Evolutionary conservation across 805 yeast species (phyloP).

Genomic region (Tetrapisispora iriomotensis): DNA sequence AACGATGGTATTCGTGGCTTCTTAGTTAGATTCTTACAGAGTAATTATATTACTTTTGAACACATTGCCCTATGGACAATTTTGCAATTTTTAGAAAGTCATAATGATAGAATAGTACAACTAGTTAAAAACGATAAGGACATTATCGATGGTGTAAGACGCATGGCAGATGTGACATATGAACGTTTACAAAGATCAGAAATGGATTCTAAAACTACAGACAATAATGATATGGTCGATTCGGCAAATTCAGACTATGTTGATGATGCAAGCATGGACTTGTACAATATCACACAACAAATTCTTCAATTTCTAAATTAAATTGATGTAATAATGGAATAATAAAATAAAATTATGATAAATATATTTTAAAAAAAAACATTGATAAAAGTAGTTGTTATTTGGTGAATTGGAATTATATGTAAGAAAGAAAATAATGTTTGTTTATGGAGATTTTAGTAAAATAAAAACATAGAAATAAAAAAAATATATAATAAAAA

Average conservation of each 20-base stretch:
- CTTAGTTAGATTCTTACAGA: conserved; percentile 64
- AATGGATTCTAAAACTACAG: conserved; percentile 12
- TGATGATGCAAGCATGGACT: conserved; percentile 56
- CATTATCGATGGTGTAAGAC: conserved; percentile 45
- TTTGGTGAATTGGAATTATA: too few species aligned
- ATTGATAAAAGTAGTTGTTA: too few species aligned
- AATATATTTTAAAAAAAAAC: background rate
- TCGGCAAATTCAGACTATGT: conserved; percentile 31
- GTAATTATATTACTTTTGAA: conserved; percentile 88
- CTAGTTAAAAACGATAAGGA: conserved; percentile 47
- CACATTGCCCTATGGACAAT: conserved; percentile 98
- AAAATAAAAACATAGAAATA: background rate
- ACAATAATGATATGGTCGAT: conserved; percentile 12
- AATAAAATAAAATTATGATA: background rate
- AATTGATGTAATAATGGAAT: background rate
- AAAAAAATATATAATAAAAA: too few species aligned
- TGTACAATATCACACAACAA: conserved; percentile 58
- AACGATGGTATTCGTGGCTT: conserved; percentile 82
- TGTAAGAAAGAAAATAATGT: too few species aligned
- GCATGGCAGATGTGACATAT: conserved; percentile 31
- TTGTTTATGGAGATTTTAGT: too few species aligned
- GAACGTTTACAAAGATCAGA: conserved; percentile 24
- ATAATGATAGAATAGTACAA: conserved; percentile 49
- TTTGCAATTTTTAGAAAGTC: conserved; percentile 82
- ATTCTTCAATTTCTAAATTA: conserved; percentile 40